Evolutionary conservation across 164 flowering plant species (phyloP).

Genomic region (Tetracentron sinense): DNA sequence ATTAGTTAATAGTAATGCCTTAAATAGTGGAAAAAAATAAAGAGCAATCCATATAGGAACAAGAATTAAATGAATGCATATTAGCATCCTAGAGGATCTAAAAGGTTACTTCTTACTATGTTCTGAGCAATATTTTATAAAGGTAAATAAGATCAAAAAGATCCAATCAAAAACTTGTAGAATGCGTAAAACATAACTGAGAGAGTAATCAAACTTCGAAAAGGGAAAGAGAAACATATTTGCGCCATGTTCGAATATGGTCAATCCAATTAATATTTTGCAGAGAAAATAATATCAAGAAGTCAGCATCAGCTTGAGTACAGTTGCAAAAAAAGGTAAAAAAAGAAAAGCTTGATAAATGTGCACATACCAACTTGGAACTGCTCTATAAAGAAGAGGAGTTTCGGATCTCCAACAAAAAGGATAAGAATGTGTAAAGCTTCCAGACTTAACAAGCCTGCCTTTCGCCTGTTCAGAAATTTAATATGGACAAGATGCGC

Average conservation of each 20-base stretch:
- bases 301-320: too few relatives aligned
- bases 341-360: constrained; percentile 1
- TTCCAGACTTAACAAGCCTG: constrained; percentile 76
- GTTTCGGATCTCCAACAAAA: constrained; percentile 97
- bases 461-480: constrained; percentile 61
- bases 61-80: background rate
- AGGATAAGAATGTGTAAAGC: constrained; percentile 77
- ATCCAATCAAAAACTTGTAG: background rate
- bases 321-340: too few relatives aligned
- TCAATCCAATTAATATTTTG: too few relatives aligned
- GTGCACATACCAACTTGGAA: constrained; percentile 81
- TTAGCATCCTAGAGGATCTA: background rate
- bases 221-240: background rate
- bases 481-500: background rate
- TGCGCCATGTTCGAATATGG: too few relatives aligned
- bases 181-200: background rate
- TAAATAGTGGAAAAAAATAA: too few relatives aligned
- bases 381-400: constrained; percentile 96
- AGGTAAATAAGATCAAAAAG: background rate
- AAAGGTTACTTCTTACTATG: background rate
- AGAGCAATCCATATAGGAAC: background rate
- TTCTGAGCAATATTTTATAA: background rate
- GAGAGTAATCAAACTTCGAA: background rate
- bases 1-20: too few relatives aligned
- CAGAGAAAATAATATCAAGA: too few relatives aligned